Percentiles rank a stretch among this genome's conserved stretches.
Evolutionary conservation across 768 basidiomycete genomes (phyloP).

Genomic region (Mycena vulgaris): DNA sequence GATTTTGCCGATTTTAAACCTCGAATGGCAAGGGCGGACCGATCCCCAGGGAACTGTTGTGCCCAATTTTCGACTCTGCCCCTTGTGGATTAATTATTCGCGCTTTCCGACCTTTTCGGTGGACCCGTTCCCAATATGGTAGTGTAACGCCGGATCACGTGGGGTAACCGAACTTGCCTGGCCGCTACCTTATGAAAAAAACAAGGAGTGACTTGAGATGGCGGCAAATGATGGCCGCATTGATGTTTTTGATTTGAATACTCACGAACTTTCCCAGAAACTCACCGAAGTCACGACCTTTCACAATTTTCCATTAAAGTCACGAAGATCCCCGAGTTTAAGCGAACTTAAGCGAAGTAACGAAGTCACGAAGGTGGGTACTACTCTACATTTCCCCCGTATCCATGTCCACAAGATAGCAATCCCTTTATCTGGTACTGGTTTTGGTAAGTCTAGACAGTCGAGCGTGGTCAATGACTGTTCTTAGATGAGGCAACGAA

Average conservation of each 20-base stretch:
- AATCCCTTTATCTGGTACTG: background rate
- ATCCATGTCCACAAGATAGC: background rate
- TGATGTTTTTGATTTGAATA: slow-evolving; percentile 2
- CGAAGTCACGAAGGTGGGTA: background rate
- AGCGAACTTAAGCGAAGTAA: background rate
- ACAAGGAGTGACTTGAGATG: background rate
- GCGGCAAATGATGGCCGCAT: background rate
- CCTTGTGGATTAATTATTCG: too few species aligned
- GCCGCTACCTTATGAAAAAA: background rate
- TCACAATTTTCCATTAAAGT: background rate
- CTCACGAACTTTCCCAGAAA: slow-evolving; percentile 3
- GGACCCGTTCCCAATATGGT: too few species aligned
- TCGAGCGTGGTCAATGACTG: background rate
- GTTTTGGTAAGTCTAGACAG: background rate
- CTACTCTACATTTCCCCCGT: background rate
- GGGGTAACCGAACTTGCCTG: too few species aligned
- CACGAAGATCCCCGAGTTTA: background rate
- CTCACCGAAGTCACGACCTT: background rate
- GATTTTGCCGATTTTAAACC: too few species aligned
- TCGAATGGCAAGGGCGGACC: too few species aligned
- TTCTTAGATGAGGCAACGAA: background rate
- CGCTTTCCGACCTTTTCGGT: too few species aligned
- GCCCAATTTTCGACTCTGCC: too few species aligned
- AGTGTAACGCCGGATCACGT: too few species aligned
- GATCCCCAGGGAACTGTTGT: too few species aligned